phyloP scores from a whole-genome alignment of 192 early-diverging fungal species.

The Podila epicladia region DNA sequence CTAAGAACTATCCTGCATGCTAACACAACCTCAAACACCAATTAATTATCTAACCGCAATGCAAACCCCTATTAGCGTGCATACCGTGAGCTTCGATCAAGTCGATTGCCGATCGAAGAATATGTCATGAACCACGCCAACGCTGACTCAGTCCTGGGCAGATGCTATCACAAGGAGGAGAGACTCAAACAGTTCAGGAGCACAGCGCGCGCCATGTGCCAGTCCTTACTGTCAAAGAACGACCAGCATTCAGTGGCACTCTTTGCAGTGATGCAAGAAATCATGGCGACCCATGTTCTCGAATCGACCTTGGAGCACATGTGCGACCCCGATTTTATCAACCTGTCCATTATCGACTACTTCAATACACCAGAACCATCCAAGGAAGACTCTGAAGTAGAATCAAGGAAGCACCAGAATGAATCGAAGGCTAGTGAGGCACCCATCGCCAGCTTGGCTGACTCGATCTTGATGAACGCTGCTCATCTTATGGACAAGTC shows the following conservation, averaged over 20 bases:
- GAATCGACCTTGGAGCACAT: conserved; percentile 53
- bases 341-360: conserved; percentile 59
- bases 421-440: conserved; percentile 10
- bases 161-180: conserved; percentile 48
- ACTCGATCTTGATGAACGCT: conserved; percentile 44
- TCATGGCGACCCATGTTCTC: conserved; percentile 59
- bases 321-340: conserved; percentile 65
- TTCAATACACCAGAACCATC: conserved; percentile 13
- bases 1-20: too few relatives aligned
- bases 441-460: conserved; percentile 28
- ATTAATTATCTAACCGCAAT: background rate
- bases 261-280: conserved; percentile 57
- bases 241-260: conserved; percentile 55
- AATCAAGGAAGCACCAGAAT: background rate
- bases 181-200: conserved; percentile 52
- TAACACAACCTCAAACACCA: background rate
- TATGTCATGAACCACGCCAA: conserved; percentile 50
- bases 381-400: background rate
- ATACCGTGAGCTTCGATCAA: conserved; percentile 52
- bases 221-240: conserved; percentile 51
- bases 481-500: conserved; percentile 41
- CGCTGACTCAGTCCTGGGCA: conserved; percentile 58
- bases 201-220: conserved; percentile 46
- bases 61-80: conserved; percentile 22
- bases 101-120: conserved; percentile 43